Evolutionary conservation across 2,329 filamentous ascomycete genomes (phyloP), one percentile per base, ranked within the genome.

Genomic region (Diplocarpon rosae): DNA sequence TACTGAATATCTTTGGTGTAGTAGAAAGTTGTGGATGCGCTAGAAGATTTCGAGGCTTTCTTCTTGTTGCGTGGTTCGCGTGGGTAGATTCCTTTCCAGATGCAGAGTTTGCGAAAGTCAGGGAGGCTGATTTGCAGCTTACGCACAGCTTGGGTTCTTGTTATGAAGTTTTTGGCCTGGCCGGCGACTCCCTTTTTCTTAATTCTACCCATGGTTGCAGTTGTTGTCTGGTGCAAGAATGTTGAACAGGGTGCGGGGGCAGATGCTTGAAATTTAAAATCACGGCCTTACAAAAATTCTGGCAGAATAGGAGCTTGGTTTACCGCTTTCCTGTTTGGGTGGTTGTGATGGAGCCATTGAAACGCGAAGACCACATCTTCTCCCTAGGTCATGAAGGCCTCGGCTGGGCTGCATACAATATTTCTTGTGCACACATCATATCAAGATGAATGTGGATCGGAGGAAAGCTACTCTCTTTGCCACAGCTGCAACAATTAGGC

Each of bases 1-100:
- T 95, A 98, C 67, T 96, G 90, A 56, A 98, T 95, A 64, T 98
- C 92, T 71, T 94, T 95, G 63, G 89, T 69, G 62, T 83, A 84
- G 69, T 84, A 84, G 57, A 96, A 98, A 51, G 92, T 98, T 24
- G 90, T 96, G 45, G 84, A 89, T 50, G 83, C 80, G 30, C 85
- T 95, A 20, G 88, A 80, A 48, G 85, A 87, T 67, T 93, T 95
- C 62, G 84, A 86, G 34, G 85, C 92, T 76, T 95, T 95, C 73
- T 94, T 95, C 73, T 88, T 90, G 71, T 84, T 95, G 62, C 92
- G 80, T 52, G 92, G 92, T 72, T 98, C 92, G 61, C 92, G 85
- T 54, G 92, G 92, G 68, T 95, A 98, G 65, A 98, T 96, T 59
- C 89, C 92, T 73, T 96, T 96, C 83, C 95, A 98, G 66, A 98